Evolutionary conservation across 345 rosid genomes (phyloP), one percentile per base, ranked within the genome.

Genomic region (Clarkia xantiana): DNA sequence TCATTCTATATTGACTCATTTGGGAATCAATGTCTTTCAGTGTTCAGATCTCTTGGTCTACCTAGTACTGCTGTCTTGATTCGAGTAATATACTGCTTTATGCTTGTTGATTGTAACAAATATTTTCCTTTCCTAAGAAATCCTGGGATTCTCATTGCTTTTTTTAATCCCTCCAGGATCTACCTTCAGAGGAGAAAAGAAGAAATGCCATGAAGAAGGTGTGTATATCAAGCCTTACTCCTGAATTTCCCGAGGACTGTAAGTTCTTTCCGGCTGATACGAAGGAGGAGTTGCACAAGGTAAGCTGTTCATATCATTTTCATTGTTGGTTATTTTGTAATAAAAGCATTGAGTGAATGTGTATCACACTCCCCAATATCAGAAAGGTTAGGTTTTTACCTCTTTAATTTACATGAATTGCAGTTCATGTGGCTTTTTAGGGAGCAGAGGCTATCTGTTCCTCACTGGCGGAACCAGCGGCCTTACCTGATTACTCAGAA

Each of bases 211-310:
- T 59, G 17, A 83, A 86, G 72, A 83, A 86, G 79, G 63, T 71
- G 43, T 84, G 84, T 61, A 63, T 64, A 54, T 76, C 83, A 56
- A 57, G 67, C 56, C 84, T 90, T 65, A 68, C 80, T 47, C 43
- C 86, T 54, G 88, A 82, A 61, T 83, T 90, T 64, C 94, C 94
- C 13, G 83, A 79, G 67, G 96, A 90, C 57, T 82, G 95, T 52
- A 83, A 75, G 68, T 86, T 83, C 68, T 81, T 63, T 71, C 71
- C 84, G 16, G 96, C 86, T 44, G 96, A 90, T 73, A 83, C 91
- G 13, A 81, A 67, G 72, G 94, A 86, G 49, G 97, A 90, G 49
- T 66, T 90, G 79, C 94, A 79, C 59, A 86, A 90, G 96, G 97
- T 90, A 58, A 65, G 41, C 55, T 42, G 42, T 20, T 12, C 10